Conservation (phyloP, 2,329 filamentous ascomycete species). For the Neofusicoccum cordaticola region DNA sequence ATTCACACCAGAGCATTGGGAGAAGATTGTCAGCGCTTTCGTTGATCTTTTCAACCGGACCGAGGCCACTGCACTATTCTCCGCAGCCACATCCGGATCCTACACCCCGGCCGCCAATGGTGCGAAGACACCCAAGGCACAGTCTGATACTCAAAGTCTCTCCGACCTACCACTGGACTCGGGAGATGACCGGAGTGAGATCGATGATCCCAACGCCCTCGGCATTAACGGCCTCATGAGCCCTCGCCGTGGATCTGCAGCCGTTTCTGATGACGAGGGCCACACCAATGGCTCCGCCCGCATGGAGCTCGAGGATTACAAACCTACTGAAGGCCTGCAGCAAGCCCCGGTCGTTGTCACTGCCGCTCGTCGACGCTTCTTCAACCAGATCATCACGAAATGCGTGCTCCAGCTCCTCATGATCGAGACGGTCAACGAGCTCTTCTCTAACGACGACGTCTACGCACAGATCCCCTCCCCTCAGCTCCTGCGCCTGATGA, state of each 20-base stretch:
- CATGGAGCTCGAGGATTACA: slow-evolving; percentile 77
- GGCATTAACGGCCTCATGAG: slow-evolving; percentile 42
- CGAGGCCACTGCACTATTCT: slow-evolving; percentile 93
- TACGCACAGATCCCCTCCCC: slow-evolving; percentile 88
- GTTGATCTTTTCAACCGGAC: slow-evolving; percentile 93
- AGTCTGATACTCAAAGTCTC: slow-evolving; percentile 29
- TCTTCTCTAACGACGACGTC: slow-evolving; percentile 95
- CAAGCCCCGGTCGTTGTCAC: slow-evolving; percentile 91
- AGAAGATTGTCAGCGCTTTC: slow-evolving; percentile 91
- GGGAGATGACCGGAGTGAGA: slow-evolving; percentile 25
- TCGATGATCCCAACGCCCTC: slow-evolving; percentile 37
- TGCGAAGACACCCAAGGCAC: slow-evolving; percentile 38
- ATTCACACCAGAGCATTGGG: slow-evolving; percentile 84
- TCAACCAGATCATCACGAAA: slow-evolving; percentile 98
- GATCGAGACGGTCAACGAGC: slow-evolving; percentile 98
- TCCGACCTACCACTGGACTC: slow-evolving; percentile 33
- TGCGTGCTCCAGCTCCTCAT: slow-evolving; percentile 97
- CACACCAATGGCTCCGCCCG: slow-evolving; percentile 40
- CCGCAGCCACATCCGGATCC: slow-evolving; percentile 61
- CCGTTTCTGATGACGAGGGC: slow-evolving; percentile 29
- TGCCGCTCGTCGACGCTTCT: slow-evolving; percentile 87
- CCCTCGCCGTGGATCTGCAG: slow-evolving; percentile 29
- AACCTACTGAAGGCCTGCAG: slow-evolving; percentile 62
- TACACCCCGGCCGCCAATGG: slow-evolving; percentile 40
- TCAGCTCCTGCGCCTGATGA: slow-evolving; percentile 90